Conservation (phyloP, 2,329 filamentous ascomycete genomes). For the Alternaria hordeiaustralica region DNA sequence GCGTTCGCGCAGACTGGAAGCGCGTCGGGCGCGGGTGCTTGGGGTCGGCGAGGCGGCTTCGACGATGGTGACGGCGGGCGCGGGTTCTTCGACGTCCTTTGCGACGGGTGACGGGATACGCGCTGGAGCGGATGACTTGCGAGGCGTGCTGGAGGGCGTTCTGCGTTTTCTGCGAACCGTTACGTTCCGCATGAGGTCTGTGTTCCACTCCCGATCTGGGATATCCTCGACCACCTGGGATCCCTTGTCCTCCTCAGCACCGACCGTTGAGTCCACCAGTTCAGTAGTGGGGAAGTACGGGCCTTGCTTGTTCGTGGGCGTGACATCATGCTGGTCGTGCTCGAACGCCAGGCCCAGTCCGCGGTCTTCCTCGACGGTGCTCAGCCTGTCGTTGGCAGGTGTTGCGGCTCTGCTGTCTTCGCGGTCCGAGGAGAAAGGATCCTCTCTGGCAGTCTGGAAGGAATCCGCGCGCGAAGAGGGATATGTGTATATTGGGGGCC, state of each 20-base stretch:
- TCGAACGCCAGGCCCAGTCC: slow-evolving; percentile 48
- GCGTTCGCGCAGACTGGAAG: slow-evolving; percentile 42
- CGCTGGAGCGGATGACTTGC: slow-evolving; percentile 13
- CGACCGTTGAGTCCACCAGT: slow-evolving; percentile 16
- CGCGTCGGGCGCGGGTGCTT: slow-evolving; percentile 26
- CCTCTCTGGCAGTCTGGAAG: slow-evolving; percentile 55
- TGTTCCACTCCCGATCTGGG: slow-evolving; percentile 49
- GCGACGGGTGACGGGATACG: background rate
- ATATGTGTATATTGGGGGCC: slow-evolving; percentile 39
- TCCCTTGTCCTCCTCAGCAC: slow-evolving; percentile 22
- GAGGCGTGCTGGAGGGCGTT: slow-evolving; percentile 31
- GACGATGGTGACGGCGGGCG: slow-evolving; percentile 12
- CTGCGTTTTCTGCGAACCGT: slow-evolving; percentile 47
- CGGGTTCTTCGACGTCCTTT: background rate
- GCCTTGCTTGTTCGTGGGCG: slow-evolving; percentile 36
- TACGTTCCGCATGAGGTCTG: slow-evolving; percentile 51
- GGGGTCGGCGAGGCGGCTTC: slow-evolving; percentile 29
- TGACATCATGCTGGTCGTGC: slow-evolving; percentile 36
- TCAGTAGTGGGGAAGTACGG: slow-evolving; percentile 16
- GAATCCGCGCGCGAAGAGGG: slow-evolving; percentile 55
- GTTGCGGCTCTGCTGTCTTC: slow-evolving; percentile 39
- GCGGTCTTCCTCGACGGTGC: slow-evolving; percentile 39
- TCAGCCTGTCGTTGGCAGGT: slow-evolving; percentile 34
- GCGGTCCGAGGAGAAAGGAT: slow-evolving; percentile 43
- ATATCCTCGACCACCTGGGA: slow-evolving; percentile 30